phyloP scores from a whole-genome alignment of 2,329 filamentous ascomycete species.

The Cladorrhinum sp. region DNA sequence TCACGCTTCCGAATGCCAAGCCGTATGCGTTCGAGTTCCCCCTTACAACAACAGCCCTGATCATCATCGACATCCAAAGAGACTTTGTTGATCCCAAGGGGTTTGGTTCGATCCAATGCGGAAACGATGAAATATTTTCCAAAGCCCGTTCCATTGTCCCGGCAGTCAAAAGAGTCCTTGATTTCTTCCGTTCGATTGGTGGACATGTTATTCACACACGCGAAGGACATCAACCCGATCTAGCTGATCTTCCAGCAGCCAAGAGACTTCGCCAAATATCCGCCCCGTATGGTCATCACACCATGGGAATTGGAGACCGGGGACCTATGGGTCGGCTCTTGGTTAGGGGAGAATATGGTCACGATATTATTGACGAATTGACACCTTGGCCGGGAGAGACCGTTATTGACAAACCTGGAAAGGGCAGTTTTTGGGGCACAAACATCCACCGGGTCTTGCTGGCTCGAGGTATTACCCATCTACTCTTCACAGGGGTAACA shows the following conservation, averaged over 20 bases:
- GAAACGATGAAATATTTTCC: conserved; percentile 35
- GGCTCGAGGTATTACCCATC: conserved; percentile 54
- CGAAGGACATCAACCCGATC: conserved; percentile 50
- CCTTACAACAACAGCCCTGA: conserved; percentile 44
- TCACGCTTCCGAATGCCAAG: conserved; percentile 21
- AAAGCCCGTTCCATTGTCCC: conserved; percentile 44
- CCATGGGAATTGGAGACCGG: conserved; percentile 47
- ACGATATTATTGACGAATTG: conserved; percentile 54
- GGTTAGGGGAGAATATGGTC: conserved; percentile 52
- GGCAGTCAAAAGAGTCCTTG: conserved; percentile 38
- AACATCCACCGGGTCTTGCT: conserved; percentile 50
- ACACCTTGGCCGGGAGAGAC: conserved; percentile 48
- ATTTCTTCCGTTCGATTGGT: conserved; percentile 37
- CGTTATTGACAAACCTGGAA: conserved; percentile 57
- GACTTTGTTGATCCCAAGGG: conserved; percentile 47
- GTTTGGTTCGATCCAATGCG: conserved; percentile 49
- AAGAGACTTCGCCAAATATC: conserved; percentile 48
- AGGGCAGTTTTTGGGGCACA: conserved; percentile 59
- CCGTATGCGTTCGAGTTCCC: conserved; percentile 37
- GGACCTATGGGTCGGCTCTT: conserved; percentile 53
- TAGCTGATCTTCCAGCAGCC: conserved; percentile 51
- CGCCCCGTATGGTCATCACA: conserved; percentile 40
- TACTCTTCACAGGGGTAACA: conserved; percentile 56
- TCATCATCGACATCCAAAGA: conserved; percentile 56
- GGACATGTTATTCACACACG: conserved; percentile 49